Evolutionary conservation across 352 stramenopile genomes (phyloP), one percentile per base, ranked within the genome.

Genomic region (Phytophthora colocasiae): DNA sequence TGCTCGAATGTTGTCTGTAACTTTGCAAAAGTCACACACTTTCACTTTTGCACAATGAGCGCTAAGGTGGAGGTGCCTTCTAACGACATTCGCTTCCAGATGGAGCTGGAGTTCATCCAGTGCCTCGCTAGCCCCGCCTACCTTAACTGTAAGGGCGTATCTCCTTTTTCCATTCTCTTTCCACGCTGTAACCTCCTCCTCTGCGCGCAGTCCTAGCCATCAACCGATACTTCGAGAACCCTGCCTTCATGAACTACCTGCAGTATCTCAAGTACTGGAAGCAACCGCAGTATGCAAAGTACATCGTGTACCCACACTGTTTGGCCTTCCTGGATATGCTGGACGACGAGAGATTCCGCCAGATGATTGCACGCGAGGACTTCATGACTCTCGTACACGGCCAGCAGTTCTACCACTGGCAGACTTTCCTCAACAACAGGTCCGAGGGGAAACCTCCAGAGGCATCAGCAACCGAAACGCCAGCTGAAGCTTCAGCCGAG

Each of bases 241-340:
- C 79, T 1, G 78, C 83, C 39, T 98, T 98, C 72, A 75, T 97
- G 58, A 90, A 91, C 66, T 98, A 97, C 75, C 70, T 98, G 46
- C 67, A 93, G 58, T 98, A 98, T 71, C 81, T 98, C 61, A 91
- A 94, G 71, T 98, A 98, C 78, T 98, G 90, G 90, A 96, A 96
- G 65, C 71, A 94, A 70, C 92, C 92, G 41, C 84, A 97, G 59
- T 98, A 98, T 58, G 89, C 89, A 57, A 91, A 95, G 69, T 98
- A 96, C 70, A 89, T 98, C 32, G 83, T 96, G 78, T 92, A 86
- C 58, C 91, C 91, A 4, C 88, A 97, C 47, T 87, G 85, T 3
- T 65, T 97, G 26, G 90, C 90, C 27, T 96, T 97, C 61, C 76
- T 97, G 15, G 90, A 97, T 56, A 90, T 97, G 76, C 66, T 97